These are phyloP conservation scores for Penicillium angulare DNA, from an alignment of 495 filamentous ascomycete genomes.

Conservation along the genomic window DNA sequence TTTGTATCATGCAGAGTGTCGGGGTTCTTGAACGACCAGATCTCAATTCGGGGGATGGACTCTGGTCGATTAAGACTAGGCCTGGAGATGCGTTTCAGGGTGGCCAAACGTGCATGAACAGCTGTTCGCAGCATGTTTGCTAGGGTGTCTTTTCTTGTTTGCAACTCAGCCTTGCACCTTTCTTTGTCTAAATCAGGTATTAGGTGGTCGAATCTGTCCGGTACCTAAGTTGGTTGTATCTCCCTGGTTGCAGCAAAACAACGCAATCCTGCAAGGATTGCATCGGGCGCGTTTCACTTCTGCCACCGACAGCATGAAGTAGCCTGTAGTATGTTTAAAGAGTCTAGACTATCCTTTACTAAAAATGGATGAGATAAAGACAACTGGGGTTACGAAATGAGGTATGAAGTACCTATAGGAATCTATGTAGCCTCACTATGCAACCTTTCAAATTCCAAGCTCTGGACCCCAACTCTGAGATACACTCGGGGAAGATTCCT, in stretches of 20 bases:
- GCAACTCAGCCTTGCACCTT: background rate
- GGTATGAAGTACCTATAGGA: too few species aligned
- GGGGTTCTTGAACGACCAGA: background rate
- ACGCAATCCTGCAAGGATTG: constrained; percentile 7
- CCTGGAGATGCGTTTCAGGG: background rate
- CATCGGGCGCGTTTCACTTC: background rate
- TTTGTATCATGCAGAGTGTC: too few species aligned
- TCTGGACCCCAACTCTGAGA: background rate
- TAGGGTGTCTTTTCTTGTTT: background rate
- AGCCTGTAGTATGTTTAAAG: too few species aligned
- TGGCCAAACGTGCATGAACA: constrained; percentile 24
- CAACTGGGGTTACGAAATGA: too few species aligned
- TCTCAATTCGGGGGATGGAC: constrained; percentile 8
- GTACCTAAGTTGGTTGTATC: background rate
- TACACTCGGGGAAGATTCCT: background rate
- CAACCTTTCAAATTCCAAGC: background rate
- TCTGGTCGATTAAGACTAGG: background rate
- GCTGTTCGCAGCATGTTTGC: constrained; percentile 16
- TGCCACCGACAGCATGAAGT: background rate
- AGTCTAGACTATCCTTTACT: too few species aligned
- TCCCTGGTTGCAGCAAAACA: background rate
- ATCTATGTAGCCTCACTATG: too few species aligned
- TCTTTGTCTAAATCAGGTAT: background rate
- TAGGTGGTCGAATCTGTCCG: background rate
- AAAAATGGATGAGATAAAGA: too few species aligned